phyloP scores from a whole-genome alignment of 2,329 filamentous ascomycete species.

The Trichoderma semiorbis region DNA sequence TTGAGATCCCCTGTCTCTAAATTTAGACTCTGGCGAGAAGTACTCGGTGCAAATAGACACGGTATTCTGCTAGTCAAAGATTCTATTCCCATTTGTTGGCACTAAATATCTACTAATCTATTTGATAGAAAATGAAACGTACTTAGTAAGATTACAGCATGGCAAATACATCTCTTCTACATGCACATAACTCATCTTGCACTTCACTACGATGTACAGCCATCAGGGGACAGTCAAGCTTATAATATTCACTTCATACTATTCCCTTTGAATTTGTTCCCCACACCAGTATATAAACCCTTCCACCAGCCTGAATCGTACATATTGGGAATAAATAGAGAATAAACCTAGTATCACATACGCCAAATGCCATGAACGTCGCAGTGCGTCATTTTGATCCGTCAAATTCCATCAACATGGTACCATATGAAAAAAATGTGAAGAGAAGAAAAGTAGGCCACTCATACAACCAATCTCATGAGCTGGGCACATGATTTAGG shows the following conservation, averaged over 20 bases:
- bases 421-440: neutral
- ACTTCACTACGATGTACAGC: neutral
- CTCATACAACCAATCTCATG: neutral
- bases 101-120: neutral
- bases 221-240: neutral
- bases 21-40: neutral
- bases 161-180: neutral
- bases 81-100: neutral
- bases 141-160: neutral
- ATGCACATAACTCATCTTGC: neutral
- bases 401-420: neutral
- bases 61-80: neutral
- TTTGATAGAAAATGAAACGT: neutral
- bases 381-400: conserved; percentile 1
- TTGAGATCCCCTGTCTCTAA: neutral
- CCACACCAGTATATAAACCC: neutral
- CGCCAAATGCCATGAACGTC: conserved; percentile 5
- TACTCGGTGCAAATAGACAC: neutral
- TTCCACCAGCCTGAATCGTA: neutral
- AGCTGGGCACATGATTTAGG: conserved; percentile 21
- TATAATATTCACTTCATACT: neutral
- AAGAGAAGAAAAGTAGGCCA: neutral
- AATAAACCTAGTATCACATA: neutral
- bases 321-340: neutral
- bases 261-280: neutral